These are phyloP conservation scores for Aotearoamyces nothofagi DNA, from an alignment of 2,329 filamentous ascomycete species.

Conservation along the genomic window DNA sequence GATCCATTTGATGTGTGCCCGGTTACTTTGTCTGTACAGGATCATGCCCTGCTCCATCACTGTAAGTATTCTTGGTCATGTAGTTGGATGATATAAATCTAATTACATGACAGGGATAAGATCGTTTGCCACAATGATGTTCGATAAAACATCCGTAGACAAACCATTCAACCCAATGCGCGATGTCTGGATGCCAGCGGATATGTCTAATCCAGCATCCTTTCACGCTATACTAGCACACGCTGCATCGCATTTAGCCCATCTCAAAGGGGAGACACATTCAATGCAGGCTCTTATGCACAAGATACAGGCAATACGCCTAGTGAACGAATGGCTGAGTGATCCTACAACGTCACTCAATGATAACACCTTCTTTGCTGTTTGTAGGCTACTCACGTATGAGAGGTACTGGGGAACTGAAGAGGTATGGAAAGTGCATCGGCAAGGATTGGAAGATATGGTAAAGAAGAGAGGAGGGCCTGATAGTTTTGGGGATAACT, in stretches of 20 bases:
- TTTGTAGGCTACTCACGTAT: slow-evolving; percentile 19
- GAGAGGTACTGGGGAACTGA: slow-evolving; percentile 22
- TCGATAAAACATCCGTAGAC: slow-evolving; percentile 14
- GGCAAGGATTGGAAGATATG: slow-evolving; percentile 18
- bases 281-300: slow-evolving; percentile 17
- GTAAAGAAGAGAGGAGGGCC: slow-evolving; percentile 20
- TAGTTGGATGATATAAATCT: background rate
- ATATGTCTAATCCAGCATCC: slow-evolving; percentile 24
- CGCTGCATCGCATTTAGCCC: slow-evolving; percentile 23
- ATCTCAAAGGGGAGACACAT: slow-evolving; percentile 17
- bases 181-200: slow-evolving; percentile 24
- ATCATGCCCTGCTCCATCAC: slow-evolving; percentile 22
- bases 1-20: slow-evolving; percentile 23
- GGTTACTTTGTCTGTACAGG: slow-evolving; percentile 18
- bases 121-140: slow-evolving; percentile 20
- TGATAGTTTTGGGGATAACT: slow-evolving; percentile 15
- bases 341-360: slow-evolving; percentile 17
- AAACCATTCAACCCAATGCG: slow-evolving; percentile 22
- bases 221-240: slow-evolving; percentile 27
- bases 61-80: slow-evolving; percentile 13
- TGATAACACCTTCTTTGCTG: slow-evolving; percentile 20
- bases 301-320: slow-evolving; percentile 22
- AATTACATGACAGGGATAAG: slow-evolving; percentile 18
- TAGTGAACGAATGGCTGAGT: slow-evolving; percentile 20
- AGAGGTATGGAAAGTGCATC: slow-evolving; percentile 20